These are phyloP conservation scores for Aureobasidium sp. DNA, from an alignment of 2,329 filamentous ascomycete species.

Conservation along the genomic window DNA sequence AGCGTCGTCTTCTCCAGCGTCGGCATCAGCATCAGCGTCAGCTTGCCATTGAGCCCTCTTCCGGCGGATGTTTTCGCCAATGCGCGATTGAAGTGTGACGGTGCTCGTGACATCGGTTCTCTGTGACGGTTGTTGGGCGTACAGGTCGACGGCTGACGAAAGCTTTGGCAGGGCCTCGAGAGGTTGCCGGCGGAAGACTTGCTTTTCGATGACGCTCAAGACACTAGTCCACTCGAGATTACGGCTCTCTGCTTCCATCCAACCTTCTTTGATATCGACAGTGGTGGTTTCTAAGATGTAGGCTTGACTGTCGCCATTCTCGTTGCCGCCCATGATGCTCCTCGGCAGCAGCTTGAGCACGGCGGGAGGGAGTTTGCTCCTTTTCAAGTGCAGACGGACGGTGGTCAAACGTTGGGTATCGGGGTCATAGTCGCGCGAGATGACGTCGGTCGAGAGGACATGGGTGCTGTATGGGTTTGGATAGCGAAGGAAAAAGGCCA, in stretches of 20 bases:
- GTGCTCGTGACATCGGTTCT: conserved; percentile 65
- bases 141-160: conserved; percentile 6
- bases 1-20: conserved; percentile 41
- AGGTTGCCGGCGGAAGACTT: conserved; percentile 56
- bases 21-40: conserved; percentile 33
- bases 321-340: conserved; percentile 54
- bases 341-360: conserved; percentile 69
- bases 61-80: conserved; percentile 61
- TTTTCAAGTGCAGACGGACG: conserved; percentile 73
- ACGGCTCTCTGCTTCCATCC: conserved; percentile 74
- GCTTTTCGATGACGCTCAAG: conserved; percentile 68
- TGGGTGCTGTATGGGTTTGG: conserved; percentile 79
- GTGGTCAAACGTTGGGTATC: conserved; percentile 69
- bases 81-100: conserved; percentile 63
- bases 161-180: not conserved
- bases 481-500: conserved; percentile 85
- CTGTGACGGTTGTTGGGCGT: conserved; percentile 23
- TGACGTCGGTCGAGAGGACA: conserved; percentile 77
- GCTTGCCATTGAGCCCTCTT: conserved; percentile 40
- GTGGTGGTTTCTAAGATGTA: conserved; percentile 76
- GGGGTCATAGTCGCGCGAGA: conserved; percentile 65
- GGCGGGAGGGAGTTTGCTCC: conserved; percentile 66
- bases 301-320: conserved; percentile 57
- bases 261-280: conserved; percentile 71
- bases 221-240: conserved; percentile 80